phyloP scores from a whole-genome alignment of 441 rosid genomes.

The Pelargonium fulgidum region DNA sequence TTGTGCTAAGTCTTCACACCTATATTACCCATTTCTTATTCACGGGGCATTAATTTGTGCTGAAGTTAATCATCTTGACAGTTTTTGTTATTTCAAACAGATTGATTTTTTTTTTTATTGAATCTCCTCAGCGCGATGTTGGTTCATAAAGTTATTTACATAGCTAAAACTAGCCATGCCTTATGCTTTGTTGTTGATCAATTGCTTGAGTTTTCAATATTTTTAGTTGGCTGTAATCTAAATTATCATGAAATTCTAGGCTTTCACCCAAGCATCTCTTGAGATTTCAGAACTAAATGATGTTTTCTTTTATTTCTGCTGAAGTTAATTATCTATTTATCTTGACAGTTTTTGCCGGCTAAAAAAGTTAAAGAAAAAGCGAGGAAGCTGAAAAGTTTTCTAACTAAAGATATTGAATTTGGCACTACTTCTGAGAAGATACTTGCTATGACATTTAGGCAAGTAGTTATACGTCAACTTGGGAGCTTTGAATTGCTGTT shows the following conservation, averaged over 20 bases:
- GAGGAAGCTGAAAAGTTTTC: constrained; percentile 34
- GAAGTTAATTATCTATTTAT: constrained; percentile 2
- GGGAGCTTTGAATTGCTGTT: constrained; percentile 67
- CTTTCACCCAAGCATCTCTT: not conserved
- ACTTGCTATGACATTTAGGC: constrained; percentile 84
- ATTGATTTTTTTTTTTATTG: too few species aligned
- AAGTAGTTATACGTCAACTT: constrained; percentile 66
- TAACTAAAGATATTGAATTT: constrained; percentile 36
- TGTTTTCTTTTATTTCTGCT: not conserved
- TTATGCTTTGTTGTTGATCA: too few species aligned
- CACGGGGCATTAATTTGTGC: too few species aligned
- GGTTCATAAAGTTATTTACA: too few species aligned
- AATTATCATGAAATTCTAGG: not conserved
- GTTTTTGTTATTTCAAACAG: too few species aligned
- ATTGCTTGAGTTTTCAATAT: too few species aligned
- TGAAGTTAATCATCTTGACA: too few species aligned
- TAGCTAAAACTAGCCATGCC: too few species aligned
- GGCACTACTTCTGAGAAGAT: constrained; percentile 46
- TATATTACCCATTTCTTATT: too few species aligned
- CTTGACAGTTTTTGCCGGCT: constrained; percentile 76
- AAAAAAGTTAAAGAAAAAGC: constrained; percentile 71
- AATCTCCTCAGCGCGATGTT: too few species aligned
- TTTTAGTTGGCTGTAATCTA: too few species aligned
- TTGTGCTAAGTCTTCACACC: too few species aligned
- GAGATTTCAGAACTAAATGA: not conserved